A percentile compares a stretch with the other conserved stretches of the same genome.
phyloP scores from a whole-genome alignment of 768 basidiomycete genomes.

The Leccinum ochraceum region DNA sequence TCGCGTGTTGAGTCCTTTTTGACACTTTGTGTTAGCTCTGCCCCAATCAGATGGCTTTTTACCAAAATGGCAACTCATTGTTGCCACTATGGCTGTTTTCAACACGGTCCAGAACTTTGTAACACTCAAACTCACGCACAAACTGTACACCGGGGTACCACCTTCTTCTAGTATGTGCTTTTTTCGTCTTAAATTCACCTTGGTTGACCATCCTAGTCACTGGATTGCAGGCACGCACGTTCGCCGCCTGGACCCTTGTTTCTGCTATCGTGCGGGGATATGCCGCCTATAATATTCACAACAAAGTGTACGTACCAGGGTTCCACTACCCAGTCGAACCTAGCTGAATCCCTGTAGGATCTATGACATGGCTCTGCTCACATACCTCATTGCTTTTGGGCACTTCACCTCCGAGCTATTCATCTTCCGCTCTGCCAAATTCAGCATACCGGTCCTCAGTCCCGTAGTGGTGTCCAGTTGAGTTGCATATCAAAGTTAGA shows the following conservation, averaged over 20 bases:
- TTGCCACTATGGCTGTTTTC: constrained; percentile 76
- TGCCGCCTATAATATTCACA: constrained; percentile 86
- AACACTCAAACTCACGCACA: constrained; percentile 74
- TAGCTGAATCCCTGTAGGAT: constrained; percentile 49
- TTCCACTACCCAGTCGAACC: not conserved
- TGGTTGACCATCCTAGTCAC: constrained; percentile 58
- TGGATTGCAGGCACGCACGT: constrained; percentile 82
- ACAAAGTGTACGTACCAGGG: constrained; percentile 64
- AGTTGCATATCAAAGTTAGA: constrained; percentile 35
- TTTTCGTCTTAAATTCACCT: not conserved
- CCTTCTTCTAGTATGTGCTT: constrained; percentile 37
- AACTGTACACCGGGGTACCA: constrained; percentile 61
- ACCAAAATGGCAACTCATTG: constrained; percentile 86
- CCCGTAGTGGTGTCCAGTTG: constrained; percentile 86
- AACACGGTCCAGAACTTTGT: constrained; percentile 84
- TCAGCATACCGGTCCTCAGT: constrained; percentile 60
- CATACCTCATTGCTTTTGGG: constrained; percentile 86
- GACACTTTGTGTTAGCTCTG: constrained; percentile 44
- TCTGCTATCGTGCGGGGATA: constrained; percentile 82
- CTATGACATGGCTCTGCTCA: constrained; percentile 85
- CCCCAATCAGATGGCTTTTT: constrained; percentile 71
- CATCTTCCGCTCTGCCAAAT: constrained; percentile 74
- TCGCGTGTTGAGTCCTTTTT: not conserved
- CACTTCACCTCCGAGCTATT: constrained; percentile 89
- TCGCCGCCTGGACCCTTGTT: constrained; percentile 89